phyloP scores from a whole-genome alignment of 208 protist species.

The Crithidia expoeki region DNA sequence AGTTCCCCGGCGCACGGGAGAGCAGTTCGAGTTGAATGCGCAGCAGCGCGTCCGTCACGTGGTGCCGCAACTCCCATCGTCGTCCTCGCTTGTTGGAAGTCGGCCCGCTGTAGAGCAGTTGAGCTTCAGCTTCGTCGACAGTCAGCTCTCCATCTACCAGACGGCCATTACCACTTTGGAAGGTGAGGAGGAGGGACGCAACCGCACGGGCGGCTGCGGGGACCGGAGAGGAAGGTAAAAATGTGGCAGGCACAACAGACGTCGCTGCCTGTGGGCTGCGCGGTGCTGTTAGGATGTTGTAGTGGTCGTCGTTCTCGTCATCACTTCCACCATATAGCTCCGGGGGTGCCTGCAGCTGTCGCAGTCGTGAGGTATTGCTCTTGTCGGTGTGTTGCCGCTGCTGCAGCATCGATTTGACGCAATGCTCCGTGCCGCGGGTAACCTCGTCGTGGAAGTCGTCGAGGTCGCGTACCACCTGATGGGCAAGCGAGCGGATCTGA shows the following conservation, averaged over 20 bases:
- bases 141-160: constrained; percentile 25
- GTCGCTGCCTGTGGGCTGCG: background rate
- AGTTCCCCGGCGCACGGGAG: constrained; percentile 3
- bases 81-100: constrained; percentile 21
- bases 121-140: constrained; percentile 11
- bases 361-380: background rate
- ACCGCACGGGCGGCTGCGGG: background rate
- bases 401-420: background rate
- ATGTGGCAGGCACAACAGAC: background rate
- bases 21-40: constrained; percentile 27
- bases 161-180: background rate
- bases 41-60: constrained; percentile 28
- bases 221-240: no score
- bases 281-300: background rate
- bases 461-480: constrained; percentile 23
- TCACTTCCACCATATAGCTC: background rate
- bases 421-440: background rate
- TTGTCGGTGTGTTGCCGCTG: background rate
- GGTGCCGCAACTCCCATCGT: constrained; percentile 32
- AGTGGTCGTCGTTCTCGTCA: background rate
- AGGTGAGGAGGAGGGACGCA: constrained; percentile 27
- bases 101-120: constrained; percentile 24
- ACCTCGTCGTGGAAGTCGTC: constrained; percentile 18
- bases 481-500: constrained; percentile 13
- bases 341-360: constrained; percentile 8